Evolutionary conservation across 176 grass and related monocot genomes (phyloP).

Genomic region (Musa schizocarpa): DNA sequence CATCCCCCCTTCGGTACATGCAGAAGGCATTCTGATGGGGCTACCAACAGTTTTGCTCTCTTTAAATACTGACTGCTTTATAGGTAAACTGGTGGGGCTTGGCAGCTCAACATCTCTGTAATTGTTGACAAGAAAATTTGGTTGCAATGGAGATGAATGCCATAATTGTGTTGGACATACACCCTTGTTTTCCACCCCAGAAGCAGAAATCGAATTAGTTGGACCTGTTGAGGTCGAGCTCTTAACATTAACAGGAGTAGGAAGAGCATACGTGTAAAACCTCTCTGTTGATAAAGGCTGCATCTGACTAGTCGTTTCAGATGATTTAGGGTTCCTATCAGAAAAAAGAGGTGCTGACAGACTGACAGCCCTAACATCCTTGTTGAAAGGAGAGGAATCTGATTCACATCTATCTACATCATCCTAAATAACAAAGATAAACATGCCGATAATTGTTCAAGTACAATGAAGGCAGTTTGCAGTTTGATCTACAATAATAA

Average conservation of each 20-base stretch:
- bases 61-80: constrained; percentile 50
- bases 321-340: constrained; percentile 48
- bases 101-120: constrained; percentile 53
- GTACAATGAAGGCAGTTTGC: not conserved
- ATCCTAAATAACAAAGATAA: constrained; percentile 28
- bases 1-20: constrained; percentile 22
- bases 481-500: not conserved
- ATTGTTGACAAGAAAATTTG: constrained; percentile 49
- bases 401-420: constrained; percentile 45
- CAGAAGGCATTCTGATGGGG: constrained; percentile 30
- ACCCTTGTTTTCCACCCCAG: constrained; percentile 32
- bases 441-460: not conserved
- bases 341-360: constrained; percentile 72
- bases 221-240: constrained; percentile 30
- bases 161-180: constrained; percentile 18
- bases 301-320: constrained; percentile 55
- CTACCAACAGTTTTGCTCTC: constrained; percentile 64
- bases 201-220: constrained; percentile 33
- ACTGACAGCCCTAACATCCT: constrained; percentile 39
- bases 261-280: constrained; percentile 68
- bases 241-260: constrained; percentile 55
- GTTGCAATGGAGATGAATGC: constrained; percentile 65
- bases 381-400: constrained; percentile 32
- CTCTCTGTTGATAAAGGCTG: constrained; percentile 59
- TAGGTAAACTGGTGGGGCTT: constrained; percentile 45